Evolutionary conservation across 2,329 filamentous ascomycete genomes (phyloP).

Genomic region (Claviceps africana): DNA sequence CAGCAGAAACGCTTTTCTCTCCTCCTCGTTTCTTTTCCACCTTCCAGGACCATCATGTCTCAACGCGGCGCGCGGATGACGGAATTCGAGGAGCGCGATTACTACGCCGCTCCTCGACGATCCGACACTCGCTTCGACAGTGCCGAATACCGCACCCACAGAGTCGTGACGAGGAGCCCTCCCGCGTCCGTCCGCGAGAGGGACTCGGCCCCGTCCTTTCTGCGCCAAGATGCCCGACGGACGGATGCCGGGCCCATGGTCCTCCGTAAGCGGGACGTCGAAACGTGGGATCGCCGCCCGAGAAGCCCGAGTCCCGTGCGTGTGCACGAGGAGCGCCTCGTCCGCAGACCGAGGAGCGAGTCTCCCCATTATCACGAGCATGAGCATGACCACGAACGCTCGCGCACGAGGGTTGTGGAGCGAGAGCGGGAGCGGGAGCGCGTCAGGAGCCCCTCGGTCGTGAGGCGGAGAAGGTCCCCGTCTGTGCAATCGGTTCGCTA

Average conservation of each 20-base stretch:
- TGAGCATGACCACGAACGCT: constrained; percentile 20
- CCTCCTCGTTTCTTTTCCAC: background rate
- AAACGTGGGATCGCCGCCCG: constrained; percentile 36
- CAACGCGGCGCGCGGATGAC: constrained; percentile 12
- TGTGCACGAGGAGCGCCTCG: constrained; percentile 28
- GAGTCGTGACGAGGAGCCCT: constrained; percentile 12
- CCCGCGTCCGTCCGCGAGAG: constrained; percentile 21
- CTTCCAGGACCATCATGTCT: constrained; percentile 9
- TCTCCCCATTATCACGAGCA: constrained; percentile 21
- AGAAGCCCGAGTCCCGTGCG: constrained; percentile 30
- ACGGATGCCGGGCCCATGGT: constrained; percentile 37
- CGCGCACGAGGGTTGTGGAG: constrained; percentile 24
- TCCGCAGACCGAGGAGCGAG: constrained; percentile 29
- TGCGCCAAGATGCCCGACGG: constrained; percentile 35
- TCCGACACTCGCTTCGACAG: constrained; percentile 15
- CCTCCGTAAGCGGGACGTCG: constrained; percentile 39
- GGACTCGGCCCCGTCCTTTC: constrained; percentile 34
- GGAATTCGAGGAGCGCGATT: constrained; percentile 34
- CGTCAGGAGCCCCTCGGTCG: constrained; percentile 24
- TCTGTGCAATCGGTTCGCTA: constrained; percentile 21
- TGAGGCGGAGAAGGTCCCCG: constrained; percentile 11
- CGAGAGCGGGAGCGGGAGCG: constrained; percentile 27
- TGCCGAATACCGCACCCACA: constrained; percentile 13
- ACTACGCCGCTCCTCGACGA: constrained; percentile 23
- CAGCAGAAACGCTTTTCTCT: background rate